Evolutionary conservation across 495 filamentous ascomycete genomes (phyloP), one percentile per base, ranked within the genome.

Genomic region (Cladorrhinum samala): DNA sequence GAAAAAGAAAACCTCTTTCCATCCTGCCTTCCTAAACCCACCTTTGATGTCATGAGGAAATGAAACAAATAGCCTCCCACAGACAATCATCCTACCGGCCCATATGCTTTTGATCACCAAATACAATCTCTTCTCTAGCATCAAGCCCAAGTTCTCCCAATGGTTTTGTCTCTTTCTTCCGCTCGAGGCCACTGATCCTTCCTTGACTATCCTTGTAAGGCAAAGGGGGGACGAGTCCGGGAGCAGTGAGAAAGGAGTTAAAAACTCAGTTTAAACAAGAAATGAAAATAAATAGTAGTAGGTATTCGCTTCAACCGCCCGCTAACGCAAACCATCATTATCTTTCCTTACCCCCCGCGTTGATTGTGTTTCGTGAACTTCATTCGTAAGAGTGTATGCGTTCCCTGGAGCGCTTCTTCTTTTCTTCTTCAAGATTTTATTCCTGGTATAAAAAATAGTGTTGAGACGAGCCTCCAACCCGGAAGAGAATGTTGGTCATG

Each of bases 321-420:
- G 27, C 27, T 33, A 33, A 33, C 27, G 27, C 27, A 33, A 33
- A 33, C 6, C 27, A 33, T 33, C 27, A 33, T 33, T 33, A 33
- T 6, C 11, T 33, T 33, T 33, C 27, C n/a, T n/a, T n/a, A n/a
- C n/a, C n/a, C n/a, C n/a, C 27, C 27, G 27, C 27, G 27, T 33
- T 5, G 5, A 11, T 33, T n/a, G n/a, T 47, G 42, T 24, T 24
- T 47, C 45, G 24, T 47, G 45, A 33, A n/a, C n/a, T n/a, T 13
- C 42, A 19, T 45, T 45, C 42, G 42, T 45, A 45, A 41, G 18
- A 19, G 42, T 19, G 16, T 20, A 47, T 47, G 45, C 45, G 45
- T 47, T 47, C 45, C 45, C 45, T 30, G 45, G 24, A 47, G 45
- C 45, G 45, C 45, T 47, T 23, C n/a, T n/a, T n/a, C n/a, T n/a